Conservation (phyloP, 345 rosid species). For the Brassica juncea region DNA sequence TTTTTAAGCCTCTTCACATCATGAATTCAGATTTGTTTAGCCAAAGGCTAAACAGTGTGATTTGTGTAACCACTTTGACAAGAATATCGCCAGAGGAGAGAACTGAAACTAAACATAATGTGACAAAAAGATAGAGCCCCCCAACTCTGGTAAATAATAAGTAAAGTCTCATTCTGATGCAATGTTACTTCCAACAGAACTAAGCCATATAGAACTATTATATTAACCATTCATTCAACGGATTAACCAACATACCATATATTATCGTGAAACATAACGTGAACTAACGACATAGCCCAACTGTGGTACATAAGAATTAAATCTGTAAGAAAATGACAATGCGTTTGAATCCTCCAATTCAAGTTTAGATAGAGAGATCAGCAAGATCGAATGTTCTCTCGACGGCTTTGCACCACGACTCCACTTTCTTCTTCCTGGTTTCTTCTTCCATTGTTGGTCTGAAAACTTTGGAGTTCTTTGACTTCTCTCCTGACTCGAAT, state of each 20-base stretch:
- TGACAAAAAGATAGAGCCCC: not conserved
- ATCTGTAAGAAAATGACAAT: not conserved
- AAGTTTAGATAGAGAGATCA: slow-evolving; percentile 35
- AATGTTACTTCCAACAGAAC: not conserved
- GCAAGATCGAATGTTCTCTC: slow-evolving; percentile 77
- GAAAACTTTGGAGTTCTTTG: slow-evolving; percentile 51
- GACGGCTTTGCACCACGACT: slow-evolving; percentile 87
- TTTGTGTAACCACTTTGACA: not conserved
- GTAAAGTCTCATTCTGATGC: not conserved
- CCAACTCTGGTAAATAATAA: not conserved
- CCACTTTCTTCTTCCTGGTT: slow-evolving; percentile 70
- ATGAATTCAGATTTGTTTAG: not conserved
- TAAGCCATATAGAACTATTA: not conserved
- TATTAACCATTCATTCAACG: not conserved
- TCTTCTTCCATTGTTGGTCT: slow-evolving; percentile 52
- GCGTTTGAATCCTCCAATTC: not conserved
- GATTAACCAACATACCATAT: not conserved
- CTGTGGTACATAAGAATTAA: not conserved
- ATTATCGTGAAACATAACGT: not conserved
- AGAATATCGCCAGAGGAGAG: not conserved
- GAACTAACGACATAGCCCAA: not conserved
- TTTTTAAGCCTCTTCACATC: not conserved
- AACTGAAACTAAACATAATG: not conserved
- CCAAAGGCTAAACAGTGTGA: not conserved
- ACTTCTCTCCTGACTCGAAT: slow-evolving; percentile 55